phyloP scores from a whole-genome alignment of 805 yeast species.

The Yarrowia keelungensis region DNA sequence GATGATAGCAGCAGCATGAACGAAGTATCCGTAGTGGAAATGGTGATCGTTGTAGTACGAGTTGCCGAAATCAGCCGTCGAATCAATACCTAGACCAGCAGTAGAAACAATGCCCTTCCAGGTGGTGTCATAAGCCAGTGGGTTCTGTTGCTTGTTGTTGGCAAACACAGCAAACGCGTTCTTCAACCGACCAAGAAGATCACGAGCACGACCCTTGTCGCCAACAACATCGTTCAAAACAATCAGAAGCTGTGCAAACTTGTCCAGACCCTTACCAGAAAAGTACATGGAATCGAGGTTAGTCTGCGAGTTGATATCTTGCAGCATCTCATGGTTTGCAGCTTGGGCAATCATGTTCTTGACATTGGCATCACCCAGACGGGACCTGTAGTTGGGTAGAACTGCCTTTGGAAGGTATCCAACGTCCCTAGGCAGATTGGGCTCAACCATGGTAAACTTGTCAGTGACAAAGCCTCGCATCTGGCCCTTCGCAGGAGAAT shows the following conservation, averaged over 20 bases:
- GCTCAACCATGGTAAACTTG: constrained; percentile 48
- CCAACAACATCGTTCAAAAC: constrained; percentile 67
- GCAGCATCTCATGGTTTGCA: constrained; percentile 56
- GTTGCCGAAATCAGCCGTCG: constrained; percentile 74
- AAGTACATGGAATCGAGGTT: constrained; percentile 83
- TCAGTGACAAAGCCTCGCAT: constrained; percentile 49
- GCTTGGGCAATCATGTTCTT: constrained; percentile 51
- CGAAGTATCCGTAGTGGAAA: constrained; percentile 83
- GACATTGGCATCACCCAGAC: constrained; percentile 50
- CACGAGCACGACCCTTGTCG: constrained; percentile 58
- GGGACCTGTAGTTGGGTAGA: constrained; percentile 52
- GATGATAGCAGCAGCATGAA: constrained; percentile 82
- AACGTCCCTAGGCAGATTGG: constrained; percentile 51
- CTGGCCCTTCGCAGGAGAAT: constrained; percentile 56
- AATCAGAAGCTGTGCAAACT: constrained; percentile 79
- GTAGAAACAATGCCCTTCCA: constrained; percentile 82
- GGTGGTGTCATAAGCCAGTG: constrained; percentile 71
- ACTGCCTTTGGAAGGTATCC: constrained; percentile 63
- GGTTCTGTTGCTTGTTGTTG: constrained; percentile 65
- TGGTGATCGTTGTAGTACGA: constrained; percentile 85
- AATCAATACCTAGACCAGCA: constrained; percentile 57
- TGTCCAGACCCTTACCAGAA: constrained; percentile 80
- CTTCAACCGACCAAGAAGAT: constrained; percentile 63
- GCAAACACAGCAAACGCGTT: constrained; percentile 70
- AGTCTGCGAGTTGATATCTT: constrained; percentile 58